A percentile compares a stretch with the other conserved stretches of the same genome.
These are phyloP conservation scores for Arthrobotrys entomopaga DNA, from an alignment of 2,329 filamentous ascomycete genomes.

Conservation along the genomic window DNA sequence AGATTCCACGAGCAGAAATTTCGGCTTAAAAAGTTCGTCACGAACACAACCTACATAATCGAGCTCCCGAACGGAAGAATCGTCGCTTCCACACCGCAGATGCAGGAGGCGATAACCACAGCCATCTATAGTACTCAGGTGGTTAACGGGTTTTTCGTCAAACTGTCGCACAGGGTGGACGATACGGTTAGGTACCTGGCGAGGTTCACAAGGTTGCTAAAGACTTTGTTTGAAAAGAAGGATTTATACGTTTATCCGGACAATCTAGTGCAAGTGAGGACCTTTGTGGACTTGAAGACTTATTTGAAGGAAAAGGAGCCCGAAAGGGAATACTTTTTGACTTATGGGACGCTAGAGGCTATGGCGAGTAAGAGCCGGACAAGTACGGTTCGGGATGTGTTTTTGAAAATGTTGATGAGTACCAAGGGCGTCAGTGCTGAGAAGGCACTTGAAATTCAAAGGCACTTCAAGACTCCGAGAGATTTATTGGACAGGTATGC, in stretches of 20 bases:
- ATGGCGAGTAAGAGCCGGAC: constrained; percentile 79
- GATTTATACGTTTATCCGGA: constrained; percentile 74
- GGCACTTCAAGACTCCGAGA: constrained; percentile 78
- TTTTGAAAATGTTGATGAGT: constrained; percentile 87
- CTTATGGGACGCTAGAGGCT: constrained; percentile 76
- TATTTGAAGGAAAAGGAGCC: constrained; percentile 69
- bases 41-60: constrained; percentile 80
- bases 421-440: constrained; percentile 78
- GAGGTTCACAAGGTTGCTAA: constrained; percentile 75
- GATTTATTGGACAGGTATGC: constrained; percentile 77
- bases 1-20: constrained; percentile 88
- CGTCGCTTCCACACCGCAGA: constrained; percentile 10
- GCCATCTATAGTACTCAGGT: constrained; percentile 81
- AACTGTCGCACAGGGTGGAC: constrained; percentile 78
- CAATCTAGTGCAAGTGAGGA: constrained; percentile 70
- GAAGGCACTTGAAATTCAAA: constrained; percentile 81
- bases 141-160: constrained; percentile 81
- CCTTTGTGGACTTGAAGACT: constrained; percentile 72
- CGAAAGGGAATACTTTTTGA: constrained; percentile 70
- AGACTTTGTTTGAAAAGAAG: constrained; percentile 69
- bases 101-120: constrained; percentile 72
- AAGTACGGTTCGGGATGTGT: constrained; percentile 78
- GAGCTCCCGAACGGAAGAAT: constrained; percentile 66
- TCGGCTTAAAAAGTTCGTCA: constrained; percentile 76
- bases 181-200: constrained; percentile 81